Conservation (phyloP, 257 asterid species). For the Paraleonurus japonicus region DNA sequence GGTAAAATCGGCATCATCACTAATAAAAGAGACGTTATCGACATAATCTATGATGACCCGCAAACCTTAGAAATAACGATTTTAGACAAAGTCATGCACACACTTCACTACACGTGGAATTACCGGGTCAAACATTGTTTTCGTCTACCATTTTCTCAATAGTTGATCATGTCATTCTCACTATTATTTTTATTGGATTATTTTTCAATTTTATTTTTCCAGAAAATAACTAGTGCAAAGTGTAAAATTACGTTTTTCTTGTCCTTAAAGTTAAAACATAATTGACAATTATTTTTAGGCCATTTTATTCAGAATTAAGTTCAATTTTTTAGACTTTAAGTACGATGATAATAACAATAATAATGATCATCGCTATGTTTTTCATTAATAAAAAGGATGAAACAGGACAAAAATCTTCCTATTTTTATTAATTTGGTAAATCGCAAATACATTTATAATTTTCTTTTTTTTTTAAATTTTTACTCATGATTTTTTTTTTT, state of each 20-base stretch:
- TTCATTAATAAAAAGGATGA: too few relatives aligned
- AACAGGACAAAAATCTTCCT: too few relatives aligned
- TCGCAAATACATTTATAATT: too few relatives aligned
- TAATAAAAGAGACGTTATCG: background rate
- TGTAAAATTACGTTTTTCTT: background rate
- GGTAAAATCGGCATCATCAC: background rate
- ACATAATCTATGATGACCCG: background rate
- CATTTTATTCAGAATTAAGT: too few relatives aligned
- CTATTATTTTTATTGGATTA: background rate
- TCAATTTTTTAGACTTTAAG: too few relatives aligned
- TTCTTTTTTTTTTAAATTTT: too few relatives aligned
- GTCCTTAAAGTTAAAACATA: too few relatives aligned
- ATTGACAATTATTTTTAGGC: too few relatives aligned
- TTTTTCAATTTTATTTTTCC: background rate
- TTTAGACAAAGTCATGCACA: background rate
- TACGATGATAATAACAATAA: too few relatives aligned
- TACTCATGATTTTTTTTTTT: too few relatives aligned
- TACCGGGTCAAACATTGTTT: background rate
- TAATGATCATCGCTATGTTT: too few relatives aligned
- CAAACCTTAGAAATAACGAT: background rate
- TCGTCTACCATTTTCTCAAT: background rate
- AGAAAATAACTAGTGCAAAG: background rate
- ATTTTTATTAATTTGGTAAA: too few relatives aligned
- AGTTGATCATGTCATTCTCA: background rate
- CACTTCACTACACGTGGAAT: conserved; percentile 3